These are phyloP conservation scores for Lipomyces orientalis DNA, from an alignment of 805 yeast genomes.

Conservation along the genomic window DNA sequence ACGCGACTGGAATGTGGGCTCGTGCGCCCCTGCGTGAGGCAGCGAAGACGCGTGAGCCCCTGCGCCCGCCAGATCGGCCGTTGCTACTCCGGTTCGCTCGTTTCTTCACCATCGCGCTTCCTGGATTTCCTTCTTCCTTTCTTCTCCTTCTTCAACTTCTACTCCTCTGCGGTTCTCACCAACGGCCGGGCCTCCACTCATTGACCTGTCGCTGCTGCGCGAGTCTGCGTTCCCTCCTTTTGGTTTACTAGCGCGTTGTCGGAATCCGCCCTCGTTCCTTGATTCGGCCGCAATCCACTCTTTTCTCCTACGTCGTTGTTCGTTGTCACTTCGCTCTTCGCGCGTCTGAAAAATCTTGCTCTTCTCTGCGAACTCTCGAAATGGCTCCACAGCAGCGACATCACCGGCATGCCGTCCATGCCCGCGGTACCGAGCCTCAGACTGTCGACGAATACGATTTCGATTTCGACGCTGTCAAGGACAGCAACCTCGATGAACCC, in stretches of 20 bases:
- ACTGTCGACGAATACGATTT: constrained; percentile 9
- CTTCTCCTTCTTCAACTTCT: constrained; percentile 10
- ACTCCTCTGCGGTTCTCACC: not conserved
- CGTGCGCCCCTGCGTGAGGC: not conserved
- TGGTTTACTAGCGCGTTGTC: not conserved
- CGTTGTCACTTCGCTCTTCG: not conserved
- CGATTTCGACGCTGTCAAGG: not conserved
- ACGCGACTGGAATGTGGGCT: constrained; percentile 2
- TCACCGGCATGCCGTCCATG: not conserved
- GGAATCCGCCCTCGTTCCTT: not conserved
- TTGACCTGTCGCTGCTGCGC: constrained; percentile 2
- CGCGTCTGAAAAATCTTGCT: not conserved
- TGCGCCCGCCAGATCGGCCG: not conserved
- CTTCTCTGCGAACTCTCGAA: not conserved
- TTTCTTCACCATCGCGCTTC: not conserved
- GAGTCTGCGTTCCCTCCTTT: not conserved
- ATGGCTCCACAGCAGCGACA: constrained; percentile 3
- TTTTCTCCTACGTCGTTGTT: not conserved
- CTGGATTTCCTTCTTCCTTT: not conserved
- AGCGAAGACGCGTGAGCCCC: not conserved
- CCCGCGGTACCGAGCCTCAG: constrained; percentile 7
- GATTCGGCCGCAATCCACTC: not conserved
- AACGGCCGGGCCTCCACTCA: not conserved
- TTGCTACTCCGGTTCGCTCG: not conserved
- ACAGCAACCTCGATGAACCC: constrained; percentile 9